Base-by-base conservation (phyloP, 768 basidiomycete genomes). In the Albatrellus ellisii region DNA sequence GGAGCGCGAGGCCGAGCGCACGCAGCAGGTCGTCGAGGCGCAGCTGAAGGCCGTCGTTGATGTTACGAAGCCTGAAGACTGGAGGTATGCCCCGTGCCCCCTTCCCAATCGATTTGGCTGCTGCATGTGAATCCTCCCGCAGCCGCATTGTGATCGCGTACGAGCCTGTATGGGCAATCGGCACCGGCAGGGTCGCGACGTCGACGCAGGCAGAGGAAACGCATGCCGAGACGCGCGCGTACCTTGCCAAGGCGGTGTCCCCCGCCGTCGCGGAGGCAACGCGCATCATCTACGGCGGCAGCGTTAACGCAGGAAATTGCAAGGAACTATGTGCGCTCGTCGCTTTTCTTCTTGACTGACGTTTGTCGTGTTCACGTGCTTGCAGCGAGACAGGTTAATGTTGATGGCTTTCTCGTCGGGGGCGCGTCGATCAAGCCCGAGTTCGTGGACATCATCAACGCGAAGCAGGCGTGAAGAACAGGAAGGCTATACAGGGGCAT, bases 111-210 rank as follows among this genome's bases (percentile, higher is more conserved):
- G 25, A 36, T 4, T 18, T 27, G 28, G 2, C 17, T 21, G 20
- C 29, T 39, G 24, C 32, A 34, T 11, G n/a, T 15, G 5, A 14
- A 29, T 26, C 10, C 15, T 44, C 41, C 35, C 28, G 25, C 47
- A 92, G 90, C 55, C 77, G 85, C 48, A 69, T 98, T 55, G 94
- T 99, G 44, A 72, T 99, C 54, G 95, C 95, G 15, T 99, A 92
- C 61, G 89, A 94, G 61, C 88, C 91, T 32, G 88, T 98, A 14
- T 98, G 95, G 94, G 94, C 95, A 26, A 98, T 98, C 59, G 95
- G 95, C 34, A 97, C 94, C 10, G 94, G 94, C 49, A 94, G 85
- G 60, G 92, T 95, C 40, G 94, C 94, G 34, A 87, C 87, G 25
- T 68, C 85, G 0, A 69, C 67, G n/a, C 85, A 97, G 66, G 95